Conservation (phyloP, 2,329 filamentous ascomycete genomes). For the Raffaelea deltoideospora region DNA sequence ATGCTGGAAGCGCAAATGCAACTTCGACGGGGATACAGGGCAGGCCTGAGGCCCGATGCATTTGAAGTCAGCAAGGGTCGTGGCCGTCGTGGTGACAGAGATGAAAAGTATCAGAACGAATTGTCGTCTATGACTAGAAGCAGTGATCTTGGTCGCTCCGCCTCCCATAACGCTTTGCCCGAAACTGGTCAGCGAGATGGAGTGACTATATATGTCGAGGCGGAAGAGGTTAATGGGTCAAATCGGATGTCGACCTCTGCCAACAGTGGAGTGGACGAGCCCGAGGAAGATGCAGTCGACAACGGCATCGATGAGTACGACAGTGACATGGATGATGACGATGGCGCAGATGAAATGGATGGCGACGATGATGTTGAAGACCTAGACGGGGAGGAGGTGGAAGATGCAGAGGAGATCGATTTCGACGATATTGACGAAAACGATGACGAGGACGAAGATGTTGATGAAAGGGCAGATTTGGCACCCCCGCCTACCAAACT, state of each 20-base stretch:
- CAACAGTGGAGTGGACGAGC: slow-evolving; percentile 5
- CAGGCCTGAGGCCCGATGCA: too few species aligned
- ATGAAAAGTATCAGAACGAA: too few species aligned
- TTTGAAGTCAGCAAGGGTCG: too few species aligned
- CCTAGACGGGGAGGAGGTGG: slow-evolving; percentile 6
- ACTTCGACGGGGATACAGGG: slow-evolving; percentile 51
- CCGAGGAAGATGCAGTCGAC: background rate
- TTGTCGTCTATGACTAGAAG: too few species aligned
- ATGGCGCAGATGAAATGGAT: slow-evolving; percentile 15
- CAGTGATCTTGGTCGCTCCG: too few species aligned
- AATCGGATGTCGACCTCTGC: slow-evolving; percentile 13
- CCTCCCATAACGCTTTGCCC: too few species aligned
- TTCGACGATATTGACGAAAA: slow-evolving; percentile 74
- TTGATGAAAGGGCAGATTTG: slow-evolving; percentile 2
- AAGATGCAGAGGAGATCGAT: slow-evolving; percentile 36
- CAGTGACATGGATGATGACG: slow-evolving; percentile 63
- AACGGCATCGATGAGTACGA: slow-evolving; percentile 30
- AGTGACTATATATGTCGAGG: slow-evolving; percentile 12
- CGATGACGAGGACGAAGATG: slow-evolving; percentile 54
- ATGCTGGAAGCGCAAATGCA: slow-evolving; percentile 85
- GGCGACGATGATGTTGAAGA: slow-evolving; percentile 19
- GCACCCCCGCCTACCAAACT: slow-evolving; percentile 19
- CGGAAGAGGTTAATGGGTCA: too few species aligned
- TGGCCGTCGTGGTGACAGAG: too few species aligned
- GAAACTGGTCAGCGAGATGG: slow-evolving; percentile 58